Base-by-base conservation (phyloP, 768 basidiomycete genomes). In the Pleurotus platypus region DNA sequence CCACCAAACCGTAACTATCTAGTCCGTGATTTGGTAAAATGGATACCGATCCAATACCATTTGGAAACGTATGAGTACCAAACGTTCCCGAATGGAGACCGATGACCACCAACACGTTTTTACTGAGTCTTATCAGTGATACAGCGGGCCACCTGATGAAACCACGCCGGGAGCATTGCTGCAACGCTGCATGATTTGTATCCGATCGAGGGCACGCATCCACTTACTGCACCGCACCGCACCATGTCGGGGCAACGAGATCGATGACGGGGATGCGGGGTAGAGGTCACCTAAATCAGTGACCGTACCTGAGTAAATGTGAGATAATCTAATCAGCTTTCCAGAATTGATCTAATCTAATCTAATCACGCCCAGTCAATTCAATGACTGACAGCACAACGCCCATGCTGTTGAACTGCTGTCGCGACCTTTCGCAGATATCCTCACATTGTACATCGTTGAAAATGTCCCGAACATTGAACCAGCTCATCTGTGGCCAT, bases 221-320 rank as follows among this genome's bases (percentile, higher is more conserved):
- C 51, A n/a, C 35, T n/a, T 30, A 20, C 6, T 26, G 39, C 42
- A 45, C 42, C 42, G 42, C 42, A 50, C 49, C 49, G 49, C 49
- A 50, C 49, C 12, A 54, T 40, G 51, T 39, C 39, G 51, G 30
- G 9, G 39, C 24, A 20, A 15, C 24, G 22, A 50, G 37, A 9
- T 22, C 18, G 51, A 54, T 42, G 51, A 40, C 24, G 16, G n/a
- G 30, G 42, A 54, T 54, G 51, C 16, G 51, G 51, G 51, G 51
- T 54, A 54, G 24, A 27, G 16, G n/a, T 30, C 18, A 39, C 20
- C 13, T 42, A 16, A 16, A 42, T 42, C 13, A n/a, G 42, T 16
- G 42, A 45, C 20, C 20, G 42, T 45, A 45, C 42, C 42, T n/a
- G 15, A 43, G 20, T n/a, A 43, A 20, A n/a, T 42, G 39, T 13